phyloP scores from a whole-genome alignment of 176 grass and related monocot species.

The Zoysia pacifica region DNA sequence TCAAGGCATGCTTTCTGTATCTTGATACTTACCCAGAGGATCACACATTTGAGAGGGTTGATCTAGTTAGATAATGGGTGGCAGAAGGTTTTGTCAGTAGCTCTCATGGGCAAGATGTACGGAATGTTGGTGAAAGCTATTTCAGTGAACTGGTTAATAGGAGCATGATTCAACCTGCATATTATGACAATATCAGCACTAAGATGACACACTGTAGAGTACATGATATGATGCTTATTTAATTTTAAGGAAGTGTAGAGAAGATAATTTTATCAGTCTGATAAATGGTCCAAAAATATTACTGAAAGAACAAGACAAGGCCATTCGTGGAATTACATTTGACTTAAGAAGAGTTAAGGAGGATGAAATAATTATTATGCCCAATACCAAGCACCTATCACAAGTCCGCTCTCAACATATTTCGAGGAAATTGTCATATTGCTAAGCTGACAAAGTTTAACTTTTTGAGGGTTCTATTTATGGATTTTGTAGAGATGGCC shows the following conservation, averaged over 20 bases:
- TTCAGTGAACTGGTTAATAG: conserved; percentile 31
- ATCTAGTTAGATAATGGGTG: conserved; percentile 38
- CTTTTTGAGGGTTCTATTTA: background rate
- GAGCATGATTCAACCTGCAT: conserved; percentile 34
- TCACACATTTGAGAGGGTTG: background rate
- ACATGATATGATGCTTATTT: conserved; percentile 40
- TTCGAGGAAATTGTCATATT: background rate
- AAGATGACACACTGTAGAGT: background rate
- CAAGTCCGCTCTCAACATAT: background rate
- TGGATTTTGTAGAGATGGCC: background rate
- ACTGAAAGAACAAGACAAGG: background rate
- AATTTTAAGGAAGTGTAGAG: conserved; percentile 15
- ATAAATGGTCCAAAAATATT: background rate
- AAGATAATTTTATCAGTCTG: conserved; percentile 40
- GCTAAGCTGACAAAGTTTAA: background rate
- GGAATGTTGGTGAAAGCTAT: conserved; percentile 23
- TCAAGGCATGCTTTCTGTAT: conserved; percentile 49
- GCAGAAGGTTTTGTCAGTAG: conserved; percentile 47
- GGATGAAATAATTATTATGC: background rate
- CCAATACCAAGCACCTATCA: background rate
- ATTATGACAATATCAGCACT: background rate
- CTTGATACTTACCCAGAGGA: conserved; percentile 36
- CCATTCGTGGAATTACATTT: background rate
- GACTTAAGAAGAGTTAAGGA: background rate
- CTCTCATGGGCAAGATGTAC: background rate